These are phyloP conservation scores for Podaxis rugospora DNA, from an alignment of 768 basidiomycete genomes.

Conservation along the genomic window DNA sequence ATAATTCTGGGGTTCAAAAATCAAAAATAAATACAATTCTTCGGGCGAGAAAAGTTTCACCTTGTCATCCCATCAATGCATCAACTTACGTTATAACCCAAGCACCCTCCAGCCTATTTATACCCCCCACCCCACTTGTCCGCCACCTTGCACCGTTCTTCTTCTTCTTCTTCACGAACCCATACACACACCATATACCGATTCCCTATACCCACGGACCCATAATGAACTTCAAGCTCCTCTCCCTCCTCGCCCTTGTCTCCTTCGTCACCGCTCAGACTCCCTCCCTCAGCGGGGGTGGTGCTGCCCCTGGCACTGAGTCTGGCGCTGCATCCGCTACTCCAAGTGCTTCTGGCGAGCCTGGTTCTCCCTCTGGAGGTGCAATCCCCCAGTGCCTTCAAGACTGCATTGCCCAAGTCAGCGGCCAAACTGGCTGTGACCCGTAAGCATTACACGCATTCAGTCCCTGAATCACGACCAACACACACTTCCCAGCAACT, in stretches of 20 bases:
- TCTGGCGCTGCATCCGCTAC: background rate
- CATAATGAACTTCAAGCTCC: conserved; percentile 6
- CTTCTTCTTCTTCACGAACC: background rate
- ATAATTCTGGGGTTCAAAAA: conserved; percentile 3
- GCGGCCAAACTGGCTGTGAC: background rate
- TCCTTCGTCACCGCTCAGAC: conserved; percentile 3
- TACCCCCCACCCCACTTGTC: background rate
- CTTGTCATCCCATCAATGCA: background rate
- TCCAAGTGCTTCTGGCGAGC: background rate
- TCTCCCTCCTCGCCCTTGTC: conserved; percentile 3
- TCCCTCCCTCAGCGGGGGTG: background rate
- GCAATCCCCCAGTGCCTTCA: background rate
- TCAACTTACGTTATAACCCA: background rate
- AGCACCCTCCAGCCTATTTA: conserved; percentile 5
- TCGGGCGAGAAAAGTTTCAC: background rate
- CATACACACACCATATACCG: background rate
- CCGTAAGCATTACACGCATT: background rate
- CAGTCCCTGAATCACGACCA: too few relatives aligned
- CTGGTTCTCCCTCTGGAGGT: background rate
- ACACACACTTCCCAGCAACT: background rate
- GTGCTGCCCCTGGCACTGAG: background rate
- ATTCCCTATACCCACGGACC: background rate
- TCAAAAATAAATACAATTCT: background rate
- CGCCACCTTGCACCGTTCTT: background rate
- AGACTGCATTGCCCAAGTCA: background rate